These are phyloP conservation scores for Didymella arachidicola DNA, from an alignment of 2,329 filamentous ascomycete species.

Conservation along the genomic window DNA sequence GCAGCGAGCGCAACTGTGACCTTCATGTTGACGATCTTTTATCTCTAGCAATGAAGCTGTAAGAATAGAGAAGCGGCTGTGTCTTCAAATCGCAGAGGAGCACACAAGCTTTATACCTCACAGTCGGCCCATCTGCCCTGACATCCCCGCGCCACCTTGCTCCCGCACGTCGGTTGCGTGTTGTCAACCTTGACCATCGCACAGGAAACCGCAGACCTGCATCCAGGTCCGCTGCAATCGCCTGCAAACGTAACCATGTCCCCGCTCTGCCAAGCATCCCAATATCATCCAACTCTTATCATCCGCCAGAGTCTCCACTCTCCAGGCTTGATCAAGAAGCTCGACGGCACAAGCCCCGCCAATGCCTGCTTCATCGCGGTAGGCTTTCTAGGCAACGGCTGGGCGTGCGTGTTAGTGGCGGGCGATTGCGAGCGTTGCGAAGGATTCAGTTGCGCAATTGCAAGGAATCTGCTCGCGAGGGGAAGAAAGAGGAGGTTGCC, in stretches of 20 bases:
- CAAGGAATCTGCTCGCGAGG: constrained; percentile 11
- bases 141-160: constrained; percentile 12
- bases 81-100: not conserved
- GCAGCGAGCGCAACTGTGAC: constrained; percentile 32
- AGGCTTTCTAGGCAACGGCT: constrained; percentile 24
- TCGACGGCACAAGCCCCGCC: constrained; percentile 21
- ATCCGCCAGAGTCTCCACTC: constrained; percentile 16
- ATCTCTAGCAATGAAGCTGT: constrained; percentile 12
- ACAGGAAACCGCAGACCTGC: constrained; percentile 8
- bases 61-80: constrained; percentile 17
- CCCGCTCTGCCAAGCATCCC: constrained; percentile 15
- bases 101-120: constrained; percentile 11
- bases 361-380: constrained; percentile 24
- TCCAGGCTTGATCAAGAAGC: constrained; percentile 18
- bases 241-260: constrained; percentile 8
- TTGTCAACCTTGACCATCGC: constrained; percentile 5
- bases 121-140: constrained; percentile 4
- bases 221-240: constrained; percentile 16
- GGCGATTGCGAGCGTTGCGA: constrained; percentile 11
- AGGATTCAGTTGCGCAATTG: constrained; percentile 6
- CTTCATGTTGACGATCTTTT: constrained; percentile 31
- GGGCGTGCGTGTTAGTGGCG: constrained; percentile 27
- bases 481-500: constrained; percentile 16
- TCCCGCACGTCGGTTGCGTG: constrained; percentile 2
- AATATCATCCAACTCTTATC: constrained; percentile 13